A percentile compares a stretch with the other conserved stretches of the same genome.
phyloP scores from a whole-genome alignment of 805 yeast species.

The Torulaspora microellipsoides region DNA sequence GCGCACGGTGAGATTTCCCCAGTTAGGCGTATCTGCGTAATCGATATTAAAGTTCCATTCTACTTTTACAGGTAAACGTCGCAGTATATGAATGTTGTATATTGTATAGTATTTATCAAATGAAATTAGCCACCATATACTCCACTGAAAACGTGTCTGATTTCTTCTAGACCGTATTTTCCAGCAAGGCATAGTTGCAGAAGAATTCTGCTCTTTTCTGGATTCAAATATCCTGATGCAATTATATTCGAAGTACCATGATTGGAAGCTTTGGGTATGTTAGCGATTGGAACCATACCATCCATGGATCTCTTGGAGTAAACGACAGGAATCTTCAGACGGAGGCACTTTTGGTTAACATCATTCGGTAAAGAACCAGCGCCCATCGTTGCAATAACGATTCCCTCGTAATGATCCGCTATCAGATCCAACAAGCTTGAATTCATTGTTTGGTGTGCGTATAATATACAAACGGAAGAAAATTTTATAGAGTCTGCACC shows the following conservation, averaged over 20 bases:
- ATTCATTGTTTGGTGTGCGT: constrained; percentile 58
- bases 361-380: constrained; percentile 58
- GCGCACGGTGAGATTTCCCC: too few relatives aligned
- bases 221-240: constrained; percentile 62
- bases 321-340: constrained; percentile 47
- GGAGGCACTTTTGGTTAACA: constrained; percentile 43
- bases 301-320: constrained; percentile 66
- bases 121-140: constrained; percentile 47
- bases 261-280: constrained; percentile 38
- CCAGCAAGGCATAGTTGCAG: constrained; percentile 52
- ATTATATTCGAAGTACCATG: constrained; percentile 39
- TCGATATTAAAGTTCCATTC: too few relatives aligned
- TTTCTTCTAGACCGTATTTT: constrained; percentile 37
- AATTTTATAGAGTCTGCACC: constrained; percentile 13
- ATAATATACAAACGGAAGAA: constrained; percentile 48
- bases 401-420: constrained; percentile 46
- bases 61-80: too few relatives aligned
- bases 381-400: constrained; percentile 66
- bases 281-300: constrained; percentile 61
- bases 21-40: too few relatives aligned
- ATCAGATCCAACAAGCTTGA: constrained; percentile 45
- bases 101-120: too few relatives aligned
- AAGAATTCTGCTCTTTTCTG: constrained; percentile 57
- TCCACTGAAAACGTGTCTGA: constrained; percentile 44
- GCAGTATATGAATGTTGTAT: too few relatives aligned